Base-by-base conservation (phyloP, 139 green algal species). In the Haematococcus sp. region DNA sequence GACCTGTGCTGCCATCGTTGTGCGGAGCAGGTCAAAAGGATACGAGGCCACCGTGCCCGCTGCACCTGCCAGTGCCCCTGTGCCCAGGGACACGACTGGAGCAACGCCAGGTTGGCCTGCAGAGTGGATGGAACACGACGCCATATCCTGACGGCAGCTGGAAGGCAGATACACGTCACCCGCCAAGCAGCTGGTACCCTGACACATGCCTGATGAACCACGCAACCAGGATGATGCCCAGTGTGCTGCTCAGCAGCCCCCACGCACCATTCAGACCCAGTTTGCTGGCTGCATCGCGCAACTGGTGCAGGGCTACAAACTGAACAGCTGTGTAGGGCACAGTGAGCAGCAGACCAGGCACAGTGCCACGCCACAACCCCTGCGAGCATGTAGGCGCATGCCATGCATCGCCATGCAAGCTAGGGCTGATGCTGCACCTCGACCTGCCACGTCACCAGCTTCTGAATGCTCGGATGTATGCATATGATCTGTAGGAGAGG, bases 21-120 rank as follows among this genome's bases (percentile, higher is more conserved):
- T 99, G 20, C 96, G 83, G 61, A 99, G 88, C n/a, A 98, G 81
- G 84, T 99, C 96, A 78, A 99, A 98, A n/a, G 96, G 96, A 80
- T 99, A 99, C 0, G 89, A 95, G 2, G 86, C 90, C 9, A 97
- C 46, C 1, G 96, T 99, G 25, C 89, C 96, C 0, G 92, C 91
- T 25, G 90, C 86, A 2, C 96, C 96, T 9, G 96, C 94, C 35
- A 96, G 15, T 0, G 91, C 92, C 0, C 96, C 96, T 33, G 84
- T 92, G 15, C 85, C 76, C 63, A 98, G 97, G 0, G 93, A 96
- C 2, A 97, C 63, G 51, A 20, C 63, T 75, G 68, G 52, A 32
- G 54, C 52, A 9, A 49, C 25, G 31, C 32, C 27, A 17, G 63
- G 63, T 3, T 70, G 34, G 20, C 13, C 63, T 56, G 63, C 35